Evolutionary conservation across 225 moss, liverwort and hornwort genomes (phyloP), one percentile per base, ranked within the genome.

Genomic region (Sphagnum contortum): DNA sequence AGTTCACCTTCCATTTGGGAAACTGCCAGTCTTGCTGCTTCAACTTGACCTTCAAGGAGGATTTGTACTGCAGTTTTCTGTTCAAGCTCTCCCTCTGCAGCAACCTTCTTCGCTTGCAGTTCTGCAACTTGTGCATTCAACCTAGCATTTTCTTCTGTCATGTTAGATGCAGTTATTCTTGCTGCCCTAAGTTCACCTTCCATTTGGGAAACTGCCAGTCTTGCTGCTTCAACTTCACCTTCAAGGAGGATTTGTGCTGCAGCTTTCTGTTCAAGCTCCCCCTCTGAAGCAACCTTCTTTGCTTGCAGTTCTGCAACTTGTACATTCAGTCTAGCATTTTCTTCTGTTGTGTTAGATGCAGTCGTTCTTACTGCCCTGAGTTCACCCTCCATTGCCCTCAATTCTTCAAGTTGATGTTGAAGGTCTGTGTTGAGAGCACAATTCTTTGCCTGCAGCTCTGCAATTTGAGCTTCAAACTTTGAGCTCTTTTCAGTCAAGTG

Each of bases 131-230:
- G 52, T 6, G 9, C 52, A 5, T 52, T 6, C 52, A 52, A 52
- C 2, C 9, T 9, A 9, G 7, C 9, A 9, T 5, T 5, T 52
- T 52, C 52, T 52, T 52, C 7, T 9, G 6, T 52, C 44, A 47
- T 8, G 11, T 47, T 45, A 47, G 6, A 4, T 4, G 45, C 44
- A 9, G 9, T 45, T 48, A 46, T 59, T 64, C 66, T 9, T 5
- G 74, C 72, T 57, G 71, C 68, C 4, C 44, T 64, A 46, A 60
- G 14, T 50, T 72, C 69, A 45, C 57, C 9, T 49, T 79, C 73
- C 62, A 69, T 59, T 5, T 66, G 64, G 47, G 49, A 5, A 81
- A 57, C 50, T 52, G 70, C 57, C 52, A 53, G 57, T 2, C 50
- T 47, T 10, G 61, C 67, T 6, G 8, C 64, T 69, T 60, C 71